Percentiles rank a stretch among this genome's conserved stretches.
phyloP scores from a whole-genome alignment of 2,329 filamentous ascomycete genomes.

The Tolypocladium ovalisporum region DNA sequence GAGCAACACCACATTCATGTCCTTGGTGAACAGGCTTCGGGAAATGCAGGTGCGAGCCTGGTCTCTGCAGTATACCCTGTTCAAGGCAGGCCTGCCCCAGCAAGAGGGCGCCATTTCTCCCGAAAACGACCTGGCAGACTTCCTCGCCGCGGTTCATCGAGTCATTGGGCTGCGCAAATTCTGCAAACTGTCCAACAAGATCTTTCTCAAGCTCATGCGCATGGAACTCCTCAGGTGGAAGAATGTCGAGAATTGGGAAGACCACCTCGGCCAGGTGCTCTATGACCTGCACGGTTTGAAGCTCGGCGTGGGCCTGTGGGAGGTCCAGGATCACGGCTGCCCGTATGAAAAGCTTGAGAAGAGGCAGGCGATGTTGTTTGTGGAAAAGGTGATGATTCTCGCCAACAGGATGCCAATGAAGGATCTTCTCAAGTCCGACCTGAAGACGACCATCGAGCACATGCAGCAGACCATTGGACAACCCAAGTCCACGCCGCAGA shows the following conservation, averaged over 20 bases:
- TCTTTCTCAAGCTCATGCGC: constrained; percentile 82
- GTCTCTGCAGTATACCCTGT: constrained; percentile 73
- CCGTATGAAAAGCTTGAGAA: constrained; percentile 67
- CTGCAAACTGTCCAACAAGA: constrained; percentile 76
- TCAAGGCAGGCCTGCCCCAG: constrained; percentile 69
- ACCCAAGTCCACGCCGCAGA: constrained; percentile 66
- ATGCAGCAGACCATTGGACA: constrained; percentile 80
- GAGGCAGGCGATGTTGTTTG: constrained; percentile 66
- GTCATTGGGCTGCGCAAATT: constrained; percentile 73
- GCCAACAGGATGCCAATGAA: constrained; percentile 79
- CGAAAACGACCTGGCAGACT: constrained; percentile 65
- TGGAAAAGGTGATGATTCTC: constrained; percentile 74
- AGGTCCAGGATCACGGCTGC: constrained; percentile 71
- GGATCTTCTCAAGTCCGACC: constrained; percentile 80
- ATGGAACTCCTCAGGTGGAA: constrained; percentile 70
- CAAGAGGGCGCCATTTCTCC: constrained; percentile 51
- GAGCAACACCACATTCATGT: constrained; percentile 42
- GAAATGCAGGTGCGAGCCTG: constrained; percentile 83
- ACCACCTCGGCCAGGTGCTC: constrained; percentile 75
- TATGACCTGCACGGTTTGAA: constrained; percentile 76
- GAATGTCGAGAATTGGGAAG: constrained; percentile 71
- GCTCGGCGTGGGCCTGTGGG: constrained; percentile 55
- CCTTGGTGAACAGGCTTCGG: constrained; percentile 55
- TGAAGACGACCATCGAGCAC: constrained; percentile 84
- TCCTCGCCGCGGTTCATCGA: constrained; percentile 71